phyloP scores from a whole-genome alignment of 2,329 filamentous ascomycete species.

The Fusarium nematophilum region DNA sequence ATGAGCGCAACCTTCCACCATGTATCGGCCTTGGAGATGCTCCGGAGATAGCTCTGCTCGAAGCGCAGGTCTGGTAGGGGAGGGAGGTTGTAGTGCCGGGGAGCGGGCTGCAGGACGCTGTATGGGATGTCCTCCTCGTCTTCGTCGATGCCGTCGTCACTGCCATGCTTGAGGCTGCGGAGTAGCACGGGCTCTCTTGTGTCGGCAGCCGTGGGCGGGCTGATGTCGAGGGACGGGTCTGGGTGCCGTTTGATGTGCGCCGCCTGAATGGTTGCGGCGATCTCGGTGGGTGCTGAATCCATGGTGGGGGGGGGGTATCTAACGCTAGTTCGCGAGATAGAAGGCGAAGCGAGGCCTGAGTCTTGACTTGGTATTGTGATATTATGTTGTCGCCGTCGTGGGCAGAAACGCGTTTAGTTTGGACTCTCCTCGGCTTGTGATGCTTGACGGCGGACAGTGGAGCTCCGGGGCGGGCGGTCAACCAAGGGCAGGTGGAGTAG shows the following conservation, averaged over 20 bases:
- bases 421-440: slow-evolving; percentile 2
- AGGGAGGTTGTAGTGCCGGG: slow-evolving; percentile 61
- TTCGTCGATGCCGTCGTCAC: slow-evolving; percentile 51
- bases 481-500: neutral
- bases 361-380: neutral
- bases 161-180: slow-evolving; percentile 31
- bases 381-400: neutral
- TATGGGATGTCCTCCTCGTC: slow-evolving; percentile 76
- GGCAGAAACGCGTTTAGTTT: no score
- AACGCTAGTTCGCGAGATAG: neutral
- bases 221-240: slow-evolving; percentile 79
- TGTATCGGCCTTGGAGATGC: slow-evolving; percentile 81
- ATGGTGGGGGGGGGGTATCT: slow-evolving; percentile 51
- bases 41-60: slow-evolving; percentile 97
- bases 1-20: slow-evolving; percentile 86
- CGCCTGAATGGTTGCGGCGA: slow-evolving; percentile 84
- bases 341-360: neutral
- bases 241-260: slow-evolving; percentile 80
- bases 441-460: slow-evolving; percentile 35
- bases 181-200: slow-evolving; percentile 54
- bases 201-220: slow-evolving; percentile 81
- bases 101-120: slow-evolving; percentile 69
- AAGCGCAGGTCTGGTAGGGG: slow-evolving; percentile 91
- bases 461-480: slow-evolving; percentile 44
- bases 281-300: slow-evolving; percentile 69